A percentile compares a stretch with the other conserved stretches of the same genome.
phyloP scores from a whole-genome alignment of 1,284 basidiomycete genomes.

The Inonotus hispidus region DNA sequence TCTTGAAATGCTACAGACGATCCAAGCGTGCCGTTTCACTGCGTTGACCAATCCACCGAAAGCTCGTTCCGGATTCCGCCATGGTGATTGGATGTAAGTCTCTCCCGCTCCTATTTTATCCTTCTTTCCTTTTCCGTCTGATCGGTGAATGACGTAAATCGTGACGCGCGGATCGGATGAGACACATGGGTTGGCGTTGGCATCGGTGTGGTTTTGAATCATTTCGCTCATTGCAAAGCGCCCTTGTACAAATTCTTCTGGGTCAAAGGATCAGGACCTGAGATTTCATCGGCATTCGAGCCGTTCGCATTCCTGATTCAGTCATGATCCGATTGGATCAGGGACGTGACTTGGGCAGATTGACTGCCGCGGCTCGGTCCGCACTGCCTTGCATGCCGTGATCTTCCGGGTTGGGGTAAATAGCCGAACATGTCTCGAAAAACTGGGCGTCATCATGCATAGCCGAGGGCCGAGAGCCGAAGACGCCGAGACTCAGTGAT shows the following conservation, averaged over 20 bases:
- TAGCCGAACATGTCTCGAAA: background rate
- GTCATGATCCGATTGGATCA: background rate
- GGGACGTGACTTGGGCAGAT: background rate
- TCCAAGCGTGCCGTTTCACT: slow-evolving; percentile 30
- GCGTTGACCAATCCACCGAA: slow-evolving; percentile 73
- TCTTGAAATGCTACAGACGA: background rate
- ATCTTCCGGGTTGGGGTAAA: background rate
- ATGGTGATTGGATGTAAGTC: slow-evolving; percentile 78
- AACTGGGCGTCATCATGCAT: background rate
- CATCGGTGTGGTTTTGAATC: too few relatives aligned
- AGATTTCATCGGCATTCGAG: background rate
- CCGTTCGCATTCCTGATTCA: background rate
- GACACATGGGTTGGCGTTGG: background rate
- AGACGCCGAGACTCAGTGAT: background rate
- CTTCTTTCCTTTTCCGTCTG: background rate
- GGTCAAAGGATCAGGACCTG: background rate
- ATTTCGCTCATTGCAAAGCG: background rate
- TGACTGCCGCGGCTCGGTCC: background rate
- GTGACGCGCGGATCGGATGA: background rate
- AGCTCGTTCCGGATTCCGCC: slow-evolving; percentile 62
- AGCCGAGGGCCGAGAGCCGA: background rate
- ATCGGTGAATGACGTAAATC: background rate
- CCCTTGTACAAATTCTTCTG: background rate
- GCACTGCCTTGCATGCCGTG: background rate
- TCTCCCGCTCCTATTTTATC: slow-evolving; percentile 1